Evolutionary conservation across 352 stramenopile species (phyloP), one percentile per base, ranked within the genome.

Genomic region (Phytophthora pluvialis): DNA sequence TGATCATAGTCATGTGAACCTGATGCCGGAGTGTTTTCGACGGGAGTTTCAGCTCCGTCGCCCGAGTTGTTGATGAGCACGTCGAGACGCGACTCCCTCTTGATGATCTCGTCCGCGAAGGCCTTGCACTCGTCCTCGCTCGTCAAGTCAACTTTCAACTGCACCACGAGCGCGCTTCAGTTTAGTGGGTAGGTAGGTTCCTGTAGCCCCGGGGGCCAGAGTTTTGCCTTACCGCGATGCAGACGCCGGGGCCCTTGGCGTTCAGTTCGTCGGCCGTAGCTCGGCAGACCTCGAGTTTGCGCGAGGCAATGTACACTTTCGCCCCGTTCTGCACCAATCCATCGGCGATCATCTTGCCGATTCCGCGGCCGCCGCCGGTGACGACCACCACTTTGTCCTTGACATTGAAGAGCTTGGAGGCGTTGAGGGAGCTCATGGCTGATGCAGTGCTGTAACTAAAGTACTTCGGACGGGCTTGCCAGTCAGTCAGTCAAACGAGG

Each of bases 311-410:
- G 58, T 98, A 93, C 5, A 99, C 96, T 63, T 92, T 98, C 48
- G 93, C 93, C 56, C 91, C 89, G 57, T 97, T 97, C 43, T 83
- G 68, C 18, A 94, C 83, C 73, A 98, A 98, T 12, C 91, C 92
- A 61, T 96, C 89, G 47, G 95, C 93, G 62, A 99, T 98, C 95
- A 99, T 98, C 55, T 90, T 86, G 49, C 97, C 97, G 70, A 99
- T 98, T 35, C 97, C 97, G 38, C 91, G 81, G 32, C 88, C 94
- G 40, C 96, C 95, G 53, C 97, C 97, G 16, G 95, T 99, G 58
- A 99, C 83, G 6, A 99, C 60, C 25, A 98, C 92, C 35, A 90
- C 69, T 59, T 91, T 91, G 64, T 76, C 77, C 67, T 83, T 75
- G 26, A 95, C 79, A 48, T 62, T 50, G 42, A 72, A 79, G 25